A percentile compares a stretch with the other conserved stretches of the same genome.
phyloP scores from a whole-genome alignment of 2,329 filamentous ascomycete species.

The Colletotrichum zoysiae region DNA sequence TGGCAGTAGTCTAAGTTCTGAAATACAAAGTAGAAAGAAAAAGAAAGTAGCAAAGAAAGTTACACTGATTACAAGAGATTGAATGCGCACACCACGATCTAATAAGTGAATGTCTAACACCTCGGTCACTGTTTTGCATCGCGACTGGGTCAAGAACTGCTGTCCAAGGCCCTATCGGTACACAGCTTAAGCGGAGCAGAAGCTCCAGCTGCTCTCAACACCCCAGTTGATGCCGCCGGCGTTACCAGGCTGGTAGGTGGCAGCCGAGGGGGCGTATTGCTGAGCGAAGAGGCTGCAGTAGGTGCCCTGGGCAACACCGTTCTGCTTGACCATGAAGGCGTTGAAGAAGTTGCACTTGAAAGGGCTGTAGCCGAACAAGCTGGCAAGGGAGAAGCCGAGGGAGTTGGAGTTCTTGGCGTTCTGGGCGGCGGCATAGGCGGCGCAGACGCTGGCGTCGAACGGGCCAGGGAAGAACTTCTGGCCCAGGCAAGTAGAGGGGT shows the following conservation, averaged over 20 bases:
- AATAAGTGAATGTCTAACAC: too few species aligned
- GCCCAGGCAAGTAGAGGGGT: conserved; percentile 36
- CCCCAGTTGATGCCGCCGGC: conserved; percentile 15
- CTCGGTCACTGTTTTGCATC: background rate
- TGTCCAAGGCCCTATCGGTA: background rate
- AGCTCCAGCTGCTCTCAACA: conserved; percentile 36
- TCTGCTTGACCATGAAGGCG: conserved; percentile 40
- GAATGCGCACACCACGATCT: too few species aligned
- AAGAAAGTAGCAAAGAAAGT: background rate
- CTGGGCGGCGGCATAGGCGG: conserved; percentile 34
- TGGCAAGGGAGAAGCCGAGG: conserved; percentile 20
- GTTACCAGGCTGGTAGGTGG: conserved; percentile 18
- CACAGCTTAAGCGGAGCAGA: conserved; percentile 21
- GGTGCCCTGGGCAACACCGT: conserved; percentile 35
- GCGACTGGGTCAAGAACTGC: background rate
- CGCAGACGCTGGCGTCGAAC: conserved; percentile 31
- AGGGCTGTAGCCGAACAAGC: conserved; percentile 36
- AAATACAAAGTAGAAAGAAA: background rate
- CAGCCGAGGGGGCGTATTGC: conserved; percentile 31
- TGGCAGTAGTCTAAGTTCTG: background rate
- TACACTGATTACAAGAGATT: background rate
- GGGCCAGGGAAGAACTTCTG: conserved; percentile 39
- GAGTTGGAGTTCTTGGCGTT: conserved; percentile 31
- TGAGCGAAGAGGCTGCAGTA: conserved; percentile 40
- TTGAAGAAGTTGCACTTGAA: conserved; percentile 40